These are phyloP conservation scores for Trichoderma orchidacearum DNA, from an alignment of 495 filamentous ascomycete species.

Conservation along the genomic window DNA sequence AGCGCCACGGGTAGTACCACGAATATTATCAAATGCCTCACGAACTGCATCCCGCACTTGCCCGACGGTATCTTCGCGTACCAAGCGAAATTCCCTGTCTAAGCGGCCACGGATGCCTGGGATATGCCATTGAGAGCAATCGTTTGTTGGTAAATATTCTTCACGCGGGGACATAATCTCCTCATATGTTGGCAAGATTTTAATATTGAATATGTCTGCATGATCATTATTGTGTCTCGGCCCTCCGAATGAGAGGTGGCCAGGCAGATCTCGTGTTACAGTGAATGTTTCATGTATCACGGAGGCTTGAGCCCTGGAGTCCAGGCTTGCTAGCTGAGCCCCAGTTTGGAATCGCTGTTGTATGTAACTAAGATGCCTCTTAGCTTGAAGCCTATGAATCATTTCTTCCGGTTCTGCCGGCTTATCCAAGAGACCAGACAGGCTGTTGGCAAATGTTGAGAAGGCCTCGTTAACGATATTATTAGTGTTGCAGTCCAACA, in stretches of 20 bases:
- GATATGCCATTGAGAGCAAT: conserved; percentile 38
- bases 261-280: conserved; percentile 34
- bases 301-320: background rate
- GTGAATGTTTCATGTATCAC: conserved; percentile 1
- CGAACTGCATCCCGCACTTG: conserved; percentile 45
- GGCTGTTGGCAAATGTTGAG: background rate
- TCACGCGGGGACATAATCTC: conserved; percentile 39
- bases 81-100: conserved; percentile 56
- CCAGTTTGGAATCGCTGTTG: background rate
- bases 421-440: background rate
- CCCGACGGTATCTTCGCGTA: conserved; percentile 52
- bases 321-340: background rate
- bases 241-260: conserved; percentile 35
- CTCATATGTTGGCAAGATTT: conserved; percentile 46
- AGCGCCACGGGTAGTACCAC: background rate
- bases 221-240: conserved; percentile 57
- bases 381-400: conserved; percentile 9
- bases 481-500: conserved; percentile 20
- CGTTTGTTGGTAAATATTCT: conserved; percentile 48
- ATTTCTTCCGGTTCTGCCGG: background rate
- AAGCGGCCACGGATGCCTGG: conserved; percentile 45
- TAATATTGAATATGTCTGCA: conserved; percentile 41
- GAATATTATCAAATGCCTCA: conserved; percentile 18
- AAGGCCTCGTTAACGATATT: conserved; percentile 18
- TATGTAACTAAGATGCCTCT: conserved; percentile 15